A percentile compares a stretch with the other conserved stretches of the same genome.
phyloP scores from a whole-genome alignment of 139 green algal genomes.

The Tetradesmus obliquus region DNA sequence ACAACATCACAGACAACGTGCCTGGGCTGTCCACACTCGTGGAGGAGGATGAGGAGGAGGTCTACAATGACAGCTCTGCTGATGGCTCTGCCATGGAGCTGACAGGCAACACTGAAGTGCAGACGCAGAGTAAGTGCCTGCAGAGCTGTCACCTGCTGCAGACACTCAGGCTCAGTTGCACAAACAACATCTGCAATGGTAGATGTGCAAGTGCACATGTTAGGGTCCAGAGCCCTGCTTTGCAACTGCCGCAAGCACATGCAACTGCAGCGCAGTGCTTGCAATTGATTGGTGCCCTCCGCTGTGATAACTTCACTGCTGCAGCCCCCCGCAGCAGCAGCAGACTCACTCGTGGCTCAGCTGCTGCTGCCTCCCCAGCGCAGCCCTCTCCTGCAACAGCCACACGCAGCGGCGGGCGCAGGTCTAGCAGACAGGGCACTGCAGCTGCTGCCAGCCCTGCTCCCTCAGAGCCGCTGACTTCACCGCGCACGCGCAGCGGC shows the following conservation, averaged over 20 bases:
- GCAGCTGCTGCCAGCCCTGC: constrained; percentile 16
- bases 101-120: constrained; percentile 29
- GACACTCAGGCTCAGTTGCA: neutral
- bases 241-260: neutral
- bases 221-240: neutral
- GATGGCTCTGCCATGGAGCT: constrained; percentile 43
- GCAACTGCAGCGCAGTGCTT: neutral
- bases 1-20: constrained; percentile 80
- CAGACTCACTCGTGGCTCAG: neutral
- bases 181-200: neutral
- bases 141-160: neutral
- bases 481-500: neutral
- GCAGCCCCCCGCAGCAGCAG: neutral
- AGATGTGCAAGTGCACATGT: neutral
- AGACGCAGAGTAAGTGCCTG: neutral
- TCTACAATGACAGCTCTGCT: constrained; percentile 20
- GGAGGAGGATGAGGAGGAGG: constrained; percentile 79
- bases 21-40: constrained; percentile 77
- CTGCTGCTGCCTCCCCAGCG: neutral
- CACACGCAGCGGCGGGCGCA: constrained; percentile 5
- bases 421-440: neutral
- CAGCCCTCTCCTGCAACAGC: neutral
- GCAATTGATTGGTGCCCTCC: neutral
- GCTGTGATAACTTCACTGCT: neutral
- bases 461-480: neutral